Evolutionary conservation across 768 basidiomycete genomes (phyloP).

Genomic region (Amanita fuliginea): DNA sequence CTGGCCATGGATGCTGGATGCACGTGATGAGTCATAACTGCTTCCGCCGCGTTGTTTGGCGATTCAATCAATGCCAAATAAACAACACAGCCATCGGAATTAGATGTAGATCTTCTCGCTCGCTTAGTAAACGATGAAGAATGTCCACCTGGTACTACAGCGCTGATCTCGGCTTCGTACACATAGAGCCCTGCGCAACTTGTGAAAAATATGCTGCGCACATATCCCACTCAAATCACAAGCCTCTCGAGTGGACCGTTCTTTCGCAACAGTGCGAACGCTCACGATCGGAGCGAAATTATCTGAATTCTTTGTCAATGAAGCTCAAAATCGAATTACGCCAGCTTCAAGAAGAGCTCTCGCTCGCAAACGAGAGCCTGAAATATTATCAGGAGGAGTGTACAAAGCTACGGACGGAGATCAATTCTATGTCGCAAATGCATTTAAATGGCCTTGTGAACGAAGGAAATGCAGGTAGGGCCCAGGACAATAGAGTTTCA

Average conservation of each 20-base stretch:
- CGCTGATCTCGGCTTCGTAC: not conserved
- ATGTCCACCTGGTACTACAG: not conserved
- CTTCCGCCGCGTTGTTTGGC: not conserved
- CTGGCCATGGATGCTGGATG: constrained; percentile 14
- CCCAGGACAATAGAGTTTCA: no score
- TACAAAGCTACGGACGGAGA: not conserved
- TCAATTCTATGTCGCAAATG: not conserved
- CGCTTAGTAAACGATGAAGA: not conserved
- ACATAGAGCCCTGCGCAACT: not conserved
- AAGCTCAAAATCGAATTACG: not conserved
- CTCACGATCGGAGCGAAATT: not conserved
- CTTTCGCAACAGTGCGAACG: constrained; percentile 1
- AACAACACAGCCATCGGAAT: not conserved
- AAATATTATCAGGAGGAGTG: not conserved
- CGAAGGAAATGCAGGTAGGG: not conserved
- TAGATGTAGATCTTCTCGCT: not conserved
- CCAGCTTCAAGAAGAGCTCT: not conserved
- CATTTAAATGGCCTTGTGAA: not conserved
- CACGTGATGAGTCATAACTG: not conserved
- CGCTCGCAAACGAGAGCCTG: not conserved
- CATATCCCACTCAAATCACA: not conserved
- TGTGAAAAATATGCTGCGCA: not conserved
- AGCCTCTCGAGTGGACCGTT: not conserved
- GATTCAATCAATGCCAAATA: not conserved
- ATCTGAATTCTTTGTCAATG: not conserved